Evolutionary conservation across 345 rosid genomes (phyloP).

Genomic region (Theobroma cacao): DNA sequence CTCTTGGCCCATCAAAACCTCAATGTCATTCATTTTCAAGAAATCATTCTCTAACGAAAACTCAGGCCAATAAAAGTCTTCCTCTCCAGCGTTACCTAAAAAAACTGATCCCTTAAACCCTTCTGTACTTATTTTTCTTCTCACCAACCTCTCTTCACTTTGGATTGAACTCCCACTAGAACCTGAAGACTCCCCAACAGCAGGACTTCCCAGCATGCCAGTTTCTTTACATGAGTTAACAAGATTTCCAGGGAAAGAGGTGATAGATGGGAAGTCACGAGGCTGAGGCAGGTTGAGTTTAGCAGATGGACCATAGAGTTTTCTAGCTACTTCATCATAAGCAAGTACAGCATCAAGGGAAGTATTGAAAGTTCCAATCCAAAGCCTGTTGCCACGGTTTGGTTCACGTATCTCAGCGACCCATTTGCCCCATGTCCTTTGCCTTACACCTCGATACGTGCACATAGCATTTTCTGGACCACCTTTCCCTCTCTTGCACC

Average conservation of each 20-base stretch:
- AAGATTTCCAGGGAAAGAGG: background rate
- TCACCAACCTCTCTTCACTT: background rate
- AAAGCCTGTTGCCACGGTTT: constrained; percentile 42
- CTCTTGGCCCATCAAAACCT: constrained; percentile 32
- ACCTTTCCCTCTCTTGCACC: constrained; percentile 71
- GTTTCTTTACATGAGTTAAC: background rate
- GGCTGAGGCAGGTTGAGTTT: constrained; percentile 12
- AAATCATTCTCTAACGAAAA: constrained; percentile 28
- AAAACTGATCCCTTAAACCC: background rate
- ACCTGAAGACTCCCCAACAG: background rate
- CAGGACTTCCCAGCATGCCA: background rate
- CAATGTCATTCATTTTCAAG: constrained; percentile 35
- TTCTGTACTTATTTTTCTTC: background rate
- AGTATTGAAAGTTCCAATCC: constrained; percentile 48
- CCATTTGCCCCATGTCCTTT: constrained; percentile 56
- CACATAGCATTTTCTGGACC: constrained; percentile 67
- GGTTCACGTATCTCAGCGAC: constrained; percentile 48
- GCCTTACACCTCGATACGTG: constrained; percentile 42
- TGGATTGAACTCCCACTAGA: background rate
- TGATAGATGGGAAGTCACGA: background rate
- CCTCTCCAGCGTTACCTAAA: background rate
- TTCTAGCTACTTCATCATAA: constrained; percentile 11
- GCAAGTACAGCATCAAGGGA: constrained; percentile 8
- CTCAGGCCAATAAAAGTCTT: constrained; percentile 7
- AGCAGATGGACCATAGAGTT: constrained; percentile 8